Evolutionary conservation across 116 monocot species (phyloP).

Genomic region (Dioscorea cayenensis): DNA sequence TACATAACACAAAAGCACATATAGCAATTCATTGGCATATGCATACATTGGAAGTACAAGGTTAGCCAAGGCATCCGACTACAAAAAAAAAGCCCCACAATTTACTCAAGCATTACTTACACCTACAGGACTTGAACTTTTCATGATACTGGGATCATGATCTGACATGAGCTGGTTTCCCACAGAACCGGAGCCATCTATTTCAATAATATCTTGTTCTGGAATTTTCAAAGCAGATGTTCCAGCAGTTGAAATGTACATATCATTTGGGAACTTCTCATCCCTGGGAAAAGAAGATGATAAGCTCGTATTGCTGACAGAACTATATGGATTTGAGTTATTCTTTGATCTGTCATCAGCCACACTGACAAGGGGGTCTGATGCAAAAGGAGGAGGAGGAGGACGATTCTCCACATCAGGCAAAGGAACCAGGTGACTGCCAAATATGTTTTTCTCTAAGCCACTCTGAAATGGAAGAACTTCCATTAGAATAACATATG

Average conservation of each 20-base stretch:
- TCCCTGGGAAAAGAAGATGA: conserved; percentile 23
- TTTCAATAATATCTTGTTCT: conserved; percentile 83
- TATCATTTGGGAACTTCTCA: conserved; percentile 14
- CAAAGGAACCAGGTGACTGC: conserved; percentile 74
- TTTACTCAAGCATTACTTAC: conserved; percentile 36
- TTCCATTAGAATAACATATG: not conserved
- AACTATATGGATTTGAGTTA: conserved; percentile 34
- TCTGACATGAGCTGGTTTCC: conserved; percentile 37
- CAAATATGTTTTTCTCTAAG: conserved; percentile 88
- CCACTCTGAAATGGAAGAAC: conserved; percentile 56
- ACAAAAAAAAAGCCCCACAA: not conserved
- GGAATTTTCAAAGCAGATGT: conserved; percentile 21
- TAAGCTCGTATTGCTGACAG: conserved; percentile 15
- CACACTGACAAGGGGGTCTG: conserved; percentile 63
- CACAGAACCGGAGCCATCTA: conserved; percentile 48
- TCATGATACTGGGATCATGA: conserved; percentile 50
- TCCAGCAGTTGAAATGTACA: conserved; percentile 31
- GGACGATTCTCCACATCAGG: conserved; percentile 41
- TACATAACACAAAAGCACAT: conserved; percentile 15
- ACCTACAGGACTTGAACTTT: conserved; percentile 42
- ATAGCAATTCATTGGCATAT: not conserved
- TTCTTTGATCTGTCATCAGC: conserved; percentile 33
- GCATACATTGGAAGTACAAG: not conserved
- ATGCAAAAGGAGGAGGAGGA: conserved; percentile 63
- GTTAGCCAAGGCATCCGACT: not conserved